A percentile compares a stretch with the other conserved stretches of the same genome.
phyloP scores from a whole-genome alignment of 1,284 basidiomycete species.

The Sanghuangporus weigelae region DNA sequence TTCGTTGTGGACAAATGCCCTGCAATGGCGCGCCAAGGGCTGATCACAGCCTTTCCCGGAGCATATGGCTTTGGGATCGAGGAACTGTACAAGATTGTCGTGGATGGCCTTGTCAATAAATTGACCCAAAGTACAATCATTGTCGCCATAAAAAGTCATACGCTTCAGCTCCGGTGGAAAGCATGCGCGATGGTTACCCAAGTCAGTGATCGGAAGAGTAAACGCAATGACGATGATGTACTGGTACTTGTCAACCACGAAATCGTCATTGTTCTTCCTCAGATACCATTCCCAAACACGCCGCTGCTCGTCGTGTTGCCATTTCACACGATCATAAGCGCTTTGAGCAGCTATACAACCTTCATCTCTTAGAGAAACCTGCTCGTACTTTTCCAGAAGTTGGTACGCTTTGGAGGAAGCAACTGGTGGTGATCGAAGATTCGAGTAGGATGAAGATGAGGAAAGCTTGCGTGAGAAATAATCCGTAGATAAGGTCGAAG shows the following conservation, averaged over 20 bases:
- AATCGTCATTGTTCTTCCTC: slow-evolving; percentile 75
- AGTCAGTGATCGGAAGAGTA: slow-evolving; percentile 66
- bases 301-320: slow-evolving; percentile 79
- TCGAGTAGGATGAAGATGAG: slow-evolving; percentile 22
- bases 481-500: slow-evolving; percentile 20
- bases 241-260: slow-evolving; percentile 92
- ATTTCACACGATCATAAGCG: slow-evolving; percentile 63
- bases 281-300: slow-evolving; percentile 92
- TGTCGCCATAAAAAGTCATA: slow-evolving; percentile 88
- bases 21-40: slow-evolving; percentile 80
- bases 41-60: slow-evolving; percentile 80
- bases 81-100: slow-evolving; percentile 63
- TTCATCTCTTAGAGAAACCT: slow-evolving; percentile 41
- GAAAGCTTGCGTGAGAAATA: slow-evolving; percentile 40
- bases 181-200: slow-evolving; percentile 61
- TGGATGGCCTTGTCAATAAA: slow-evolving; percentile 80
- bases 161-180: slow-evolving; percentile 66
- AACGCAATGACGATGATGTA: slow-evolving; percentile 76
- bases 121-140: slow-evolving; percentile 89
- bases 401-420: not conserved
- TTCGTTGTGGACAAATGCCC: slow-evolving; percentile 86
- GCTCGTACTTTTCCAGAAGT: not conserved
- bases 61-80: slow-evolving; percentile 74
- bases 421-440: slow-evolving; percentile 20
- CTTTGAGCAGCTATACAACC: slow-evolving; percentile 69